Evolutionary conservation across 75 land plant genomes (phyloP).

Genomic region (Ceratopteris richardii): DNA sequence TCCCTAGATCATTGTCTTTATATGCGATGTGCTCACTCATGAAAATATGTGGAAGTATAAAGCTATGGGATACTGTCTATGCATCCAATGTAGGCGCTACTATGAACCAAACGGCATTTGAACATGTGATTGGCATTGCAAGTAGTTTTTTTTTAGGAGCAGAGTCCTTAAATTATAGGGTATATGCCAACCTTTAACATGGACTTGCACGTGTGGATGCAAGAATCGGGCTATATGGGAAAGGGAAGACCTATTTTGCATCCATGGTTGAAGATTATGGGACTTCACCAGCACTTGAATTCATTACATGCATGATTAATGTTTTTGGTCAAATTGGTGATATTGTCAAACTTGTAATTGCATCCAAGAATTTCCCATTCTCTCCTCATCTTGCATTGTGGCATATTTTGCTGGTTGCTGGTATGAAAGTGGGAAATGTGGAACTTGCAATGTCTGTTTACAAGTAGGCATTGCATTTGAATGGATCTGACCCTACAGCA

Average conservation of each 20-base stretch:
- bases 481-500: slow-evolving; percentile 36
- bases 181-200: too few species aligned
- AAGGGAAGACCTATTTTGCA: slow-evolving; percentile 30
- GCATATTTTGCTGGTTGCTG: slow-evolving; percentile 47
- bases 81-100: too few species aligned
- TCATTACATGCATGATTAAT: slow-evolving; percentile 56
- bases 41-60: too few species aligned
- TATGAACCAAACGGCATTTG: too few species aligned
- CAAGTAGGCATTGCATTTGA: slow-evolving; percentile 29
- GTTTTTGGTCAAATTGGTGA: slow-evolving; percentile 42
- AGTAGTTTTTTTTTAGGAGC: too few species aligned
- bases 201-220: too few species aligned
- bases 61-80: too few species aligned
- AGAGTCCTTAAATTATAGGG: too few species aligned
- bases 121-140: too few species aligned
- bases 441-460: slow-evolving; percentile 43
- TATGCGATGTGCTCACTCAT: too few species aligned
- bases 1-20: too few species aligned
- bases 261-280: slow-evolving; percentile 35
- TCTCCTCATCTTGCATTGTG: slow-evolving; percentile 39
- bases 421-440: slow-evolving; percentile 38
- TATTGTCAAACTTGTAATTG: slow-evolving; percentile 33
- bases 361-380: slow-evolving; percentile 38
- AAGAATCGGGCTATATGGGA: slow-evolving; percentile 31
- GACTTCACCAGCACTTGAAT: slow-evolving; percentile 28